Evolutionary conservation across 78 protist genomes (phyloP).

Genomic region (Dictyostelium brefeldianum): DNA sequence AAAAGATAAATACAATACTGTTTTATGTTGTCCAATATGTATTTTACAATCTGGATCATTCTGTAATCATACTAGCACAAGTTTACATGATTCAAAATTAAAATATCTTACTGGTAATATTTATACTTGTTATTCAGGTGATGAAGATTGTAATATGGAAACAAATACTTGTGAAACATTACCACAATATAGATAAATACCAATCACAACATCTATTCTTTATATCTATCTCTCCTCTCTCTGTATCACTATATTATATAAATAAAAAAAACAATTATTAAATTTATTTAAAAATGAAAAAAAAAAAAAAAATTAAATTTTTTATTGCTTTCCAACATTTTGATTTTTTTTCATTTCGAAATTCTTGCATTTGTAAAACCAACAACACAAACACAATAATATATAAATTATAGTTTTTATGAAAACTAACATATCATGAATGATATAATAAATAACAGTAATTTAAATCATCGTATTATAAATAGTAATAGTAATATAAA

Average conservation of each 20-base stretch:
- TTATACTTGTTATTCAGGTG: not conserved
- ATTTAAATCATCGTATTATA: not conserved
- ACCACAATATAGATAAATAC: not conserved
- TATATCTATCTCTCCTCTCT: not conserved
- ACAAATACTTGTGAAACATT: not conserved
- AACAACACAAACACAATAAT: not conserved
- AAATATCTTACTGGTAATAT: constrained; percentile 9
- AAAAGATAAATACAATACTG: not conserved
- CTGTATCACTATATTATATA: not conserved
- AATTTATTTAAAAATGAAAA: not conserved
- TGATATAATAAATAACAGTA: not conserved
- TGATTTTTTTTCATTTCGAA: not conserved
- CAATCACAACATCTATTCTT: not conserved
- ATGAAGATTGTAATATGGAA: not conserved
- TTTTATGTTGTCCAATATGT: constrained; percentile 20
- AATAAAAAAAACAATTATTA: not conserved
- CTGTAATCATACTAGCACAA: not conserved
- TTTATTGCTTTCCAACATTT: not conserved
- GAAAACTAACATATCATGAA: not conserved
- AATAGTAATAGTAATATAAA: not conserved
- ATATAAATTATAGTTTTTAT: not conserved
- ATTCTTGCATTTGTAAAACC: not conserved
- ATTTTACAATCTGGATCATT: not conserved
- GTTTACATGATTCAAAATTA: constrained; percentile 7
- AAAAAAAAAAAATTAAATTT: no score